Base-by-base conservation (phyloP, 768 basidiomycete genomes). In the Xanthoconium stramineum region DNA sequence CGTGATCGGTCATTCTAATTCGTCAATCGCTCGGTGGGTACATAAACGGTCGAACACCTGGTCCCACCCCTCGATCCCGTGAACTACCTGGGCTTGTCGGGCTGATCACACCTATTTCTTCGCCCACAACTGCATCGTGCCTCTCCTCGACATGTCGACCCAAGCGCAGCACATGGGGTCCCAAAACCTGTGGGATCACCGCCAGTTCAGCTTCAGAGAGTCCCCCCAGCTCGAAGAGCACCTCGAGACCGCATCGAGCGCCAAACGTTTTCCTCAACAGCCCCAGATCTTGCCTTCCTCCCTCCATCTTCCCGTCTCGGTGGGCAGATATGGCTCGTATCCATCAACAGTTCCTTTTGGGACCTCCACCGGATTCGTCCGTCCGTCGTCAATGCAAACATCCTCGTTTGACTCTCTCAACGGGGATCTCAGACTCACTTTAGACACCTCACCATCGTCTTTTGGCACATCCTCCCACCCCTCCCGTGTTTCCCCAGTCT, bases 151-250 rank as follows among this genome's bases (percentile, higher is more conserved):
- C 47, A 72, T 72, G 69, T 62, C 71, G 9, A 59, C 60, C 0
- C 61, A 65, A 40, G 53, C 64, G 0, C 69, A 63, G 3, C 45
- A 46, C 24, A 47, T 55, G 42, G 55, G 35, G 0, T 42, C 35
- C 12, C 56, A 61, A 24, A 50, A 47, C 40, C 15, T 53, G 7
- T 71, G 70, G 71, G 56, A 62, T 39, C 60, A 61, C 3, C 28
- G 46, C 0, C 61, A 60, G 11, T 64, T 57, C 50, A 3, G 55
- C 3, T 45, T 64, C 47, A 60, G 47, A 12, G 65, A 57, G 4
- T 48, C 65, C 11, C 59, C 64, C 10, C 66, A 71, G 28, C 72
- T 73, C 45, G 70, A 73, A 24, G 69, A 73, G 24, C 55, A 56
- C 19, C 37, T 72, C 15, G 58, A 69, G 5, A 1, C 58, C 29